phyloP scores from a whole-genome alignment of 345 rosid genomes.

The Excoecaria agallocha region DNA sequence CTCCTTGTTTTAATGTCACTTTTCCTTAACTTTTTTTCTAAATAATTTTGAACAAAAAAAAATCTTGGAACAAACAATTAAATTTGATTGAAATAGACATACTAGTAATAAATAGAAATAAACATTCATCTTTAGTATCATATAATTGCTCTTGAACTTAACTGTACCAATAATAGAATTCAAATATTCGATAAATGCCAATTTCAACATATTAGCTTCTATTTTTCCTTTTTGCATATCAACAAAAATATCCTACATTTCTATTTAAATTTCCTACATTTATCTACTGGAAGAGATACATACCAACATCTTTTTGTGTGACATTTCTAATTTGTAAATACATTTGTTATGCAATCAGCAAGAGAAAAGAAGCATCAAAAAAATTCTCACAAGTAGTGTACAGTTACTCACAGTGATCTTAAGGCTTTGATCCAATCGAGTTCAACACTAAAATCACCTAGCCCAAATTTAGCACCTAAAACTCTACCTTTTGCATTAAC shows the following conservation, averaged over 20 bases:
- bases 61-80: neutral
- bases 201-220: too few species aligned
- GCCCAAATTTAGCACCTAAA: slow-evolving; percentile 65
- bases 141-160: slow-evolving; percentile 40
- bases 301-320: neutral
- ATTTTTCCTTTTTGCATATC: too few species aligned
- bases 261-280: too few species aligned
- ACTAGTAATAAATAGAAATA: neutral
- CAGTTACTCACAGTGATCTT: slow-evolving; percentile 22
- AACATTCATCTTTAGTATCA: slow-evolving; percentile 4
- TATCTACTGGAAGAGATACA: neutral
- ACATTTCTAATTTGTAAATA: neutral
- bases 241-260: too few species aligned
- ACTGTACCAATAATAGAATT: slow-evolving; percentile 96
- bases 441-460: slow-evolving; percentile 74
- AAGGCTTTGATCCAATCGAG: slow-evolving; percentile 87
- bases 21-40: neutral
- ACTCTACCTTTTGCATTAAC: slow-evolving; percentile 77
- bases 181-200: too few species aligned
- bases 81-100: neutral
- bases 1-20: neutral
- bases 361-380: too few species aligned
- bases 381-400: neutral
- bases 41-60: neutral
- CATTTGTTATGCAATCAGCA: neutral